Evolutionary conservation across 805 yeast species (phyloP), one percentile per base, ranked within the genome.

Genomic region (Candida ascalaphidarum): DNA sequence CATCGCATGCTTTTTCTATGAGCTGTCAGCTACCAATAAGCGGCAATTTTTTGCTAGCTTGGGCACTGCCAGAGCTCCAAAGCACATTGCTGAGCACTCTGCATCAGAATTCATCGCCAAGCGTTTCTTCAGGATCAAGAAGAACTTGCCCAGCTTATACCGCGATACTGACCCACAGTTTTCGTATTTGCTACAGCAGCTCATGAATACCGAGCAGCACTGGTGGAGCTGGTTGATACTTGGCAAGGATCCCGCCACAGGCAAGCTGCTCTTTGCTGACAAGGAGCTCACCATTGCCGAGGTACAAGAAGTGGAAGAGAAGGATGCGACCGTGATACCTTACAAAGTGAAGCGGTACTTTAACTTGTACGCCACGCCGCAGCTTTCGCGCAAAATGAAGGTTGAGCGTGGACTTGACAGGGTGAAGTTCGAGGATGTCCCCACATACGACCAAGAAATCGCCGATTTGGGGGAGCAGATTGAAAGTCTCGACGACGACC

Each of bases 161-260:
- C 41, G 52, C 11, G 16, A 26, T 1, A 38, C 44, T 25, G 62
- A 61, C 30, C 12, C 35, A 5, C 52, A 42, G 21, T 46, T 53
- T 32, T 39, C 52, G 11, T 46, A 39, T 20, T 30, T 57, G 25
- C 32, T 60, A 9, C 55, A 46, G 28, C 50, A 46, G 11, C 22
- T 59, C 18, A 34, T 43, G 1, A 25, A 36, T 2, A 37, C 53
- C 1, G 69, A 63, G 27, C 44, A 44, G 17, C 30, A 39, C 14
- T 60, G 67, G 68, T 55, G 61, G 61, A 50, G 49, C 5, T 61
- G 65, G 63, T 43, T 62, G 14, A 39, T 61, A 4, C 50, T 55
- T 34, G 58, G 59, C 7, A 60, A 61, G 28, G 60, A 55, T 26
- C 37, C 45, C n/a, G 39, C 33, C 7, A 48, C 51, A 4, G 53